These are phyloP conservation scores for Rhazya stricta DNA, from an alignment of 257 asterid species.

Conservation along the genomic window DNA sequence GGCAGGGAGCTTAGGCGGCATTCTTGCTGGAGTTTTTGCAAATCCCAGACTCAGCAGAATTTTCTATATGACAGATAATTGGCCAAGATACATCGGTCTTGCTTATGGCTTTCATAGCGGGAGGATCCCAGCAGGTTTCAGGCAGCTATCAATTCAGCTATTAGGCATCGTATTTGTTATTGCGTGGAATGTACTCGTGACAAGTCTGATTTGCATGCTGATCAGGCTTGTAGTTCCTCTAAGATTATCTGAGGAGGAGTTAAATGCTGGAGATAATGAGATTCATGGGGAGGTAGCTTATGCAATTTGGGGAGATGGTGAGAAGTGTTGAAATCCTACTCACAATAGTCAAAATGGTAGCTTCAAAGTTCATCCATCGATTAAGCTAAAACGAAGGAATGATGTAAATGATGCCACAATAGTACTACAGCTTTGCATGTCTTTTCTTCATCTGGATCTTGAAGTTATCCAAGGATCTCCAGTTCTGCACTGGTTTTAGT, in stretches of 20 bases:
- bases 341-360: no score
- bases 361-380: no score
- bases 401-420: no score
- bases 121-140: constrained; percentile 33
- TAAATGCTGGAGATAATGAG: constrained; percentile 54
- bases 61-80: constrained; percentile 30
- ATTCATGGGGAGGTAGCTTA: constrained; percentile 83
- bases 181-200: constrained; percentile 34
- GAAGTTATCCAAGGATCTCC: no score
- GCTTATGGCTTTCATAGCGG: constrained; percentile 52
- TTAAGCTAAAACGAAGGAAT: no score
- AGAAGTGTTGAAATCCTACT: constrained; percentile 38
- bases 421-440: no score
- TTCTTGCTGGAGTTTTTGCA: constrained; percentile 64
- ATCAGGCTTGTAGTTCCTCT: constrained; percentile 48
- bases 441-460: no score
- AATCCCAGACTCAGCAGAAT: constrained; percentile 48
- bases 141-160: constrained; percentile 55
- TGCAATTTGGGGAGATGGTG: constrained; percentile 80
- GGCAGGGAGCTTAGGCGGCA: constrained; percentile 75
- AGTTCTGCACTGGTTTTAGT: no score
- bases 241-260: constrained; percentile 47
- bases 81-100: constrained; percentile 45
- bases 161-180: constrained; percentile 48
- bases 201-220: constrained; percentile 57